Percentiles rank a stretch among this genome's conserved stretches.
phyloP scores from a whole-genome alignment of 805 yeast species.

The Sporopachydermia lactativora region DNA sequence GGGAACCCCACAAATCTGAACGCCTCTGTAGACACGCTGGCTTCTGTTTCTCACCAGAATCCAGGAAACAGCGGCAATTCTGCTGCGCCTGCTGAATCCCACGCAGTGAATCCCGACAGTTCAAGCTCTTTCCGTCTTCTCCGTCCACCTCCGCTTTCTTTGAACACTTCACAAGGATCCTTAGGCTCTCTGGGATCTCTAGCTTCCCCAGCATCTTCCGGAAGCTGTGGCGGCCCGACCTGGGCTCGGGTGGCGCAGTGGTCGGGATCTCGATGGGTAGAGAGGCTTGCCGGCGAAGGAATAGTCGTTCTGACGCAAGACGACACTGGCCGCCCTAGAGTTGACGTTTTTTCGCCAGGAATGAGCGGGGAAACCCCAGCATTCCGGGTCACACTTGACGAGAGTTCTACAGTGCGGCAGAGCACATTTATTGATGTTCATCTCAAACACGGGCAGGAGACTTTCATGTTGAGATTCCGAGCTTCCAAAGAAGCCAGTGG shows the following conservation, averaged over 20 bases:
- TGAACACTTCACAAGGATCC: too few species aligned
- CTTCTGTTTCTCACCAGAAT: too few species aligned
- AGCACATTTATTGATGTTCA: slow-evolving; percentile 1
- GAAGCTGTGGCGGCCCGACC: too few species aligned
- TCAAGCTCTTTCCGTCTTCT: too few species aligned
- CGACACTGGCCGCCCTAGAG: neutral
- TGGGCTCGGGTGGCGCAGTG: neutral
- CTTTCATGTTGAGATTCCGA: neutral
- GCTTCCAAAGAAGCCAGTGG: neutral
- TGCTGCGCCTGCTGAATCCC: too few species aligned
- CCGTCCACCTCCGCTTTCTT: too few species aligned
- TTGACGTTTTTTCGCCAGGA: neutral
- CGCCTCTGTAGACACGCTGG: too few species aligned
- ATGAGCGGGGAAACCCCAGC: neutral
- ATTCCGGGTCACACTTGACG: neutral
- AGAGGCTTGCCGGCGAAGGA: neutral
- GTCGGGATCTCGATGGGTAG: neutral
- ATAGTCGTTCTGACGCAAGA: neutral
- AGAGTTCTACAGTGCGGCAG: neutral
- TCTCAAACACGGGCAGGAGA: neutral
- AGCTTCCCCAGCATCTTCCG: neutral
- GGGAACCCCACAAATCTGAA: too few species aligned
- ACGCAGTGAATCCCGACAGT: too few species aligned
- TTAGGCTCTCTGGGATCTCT: neutral
- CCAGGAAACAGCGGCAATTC: too few species aligned